Percentiles rank a stretch among this genome's conserved stretches.
phyloP scores from a whole-genome alignment of 2,329 filamentous ascomycete genomes.

The Aspergillus melleus region DNA sequence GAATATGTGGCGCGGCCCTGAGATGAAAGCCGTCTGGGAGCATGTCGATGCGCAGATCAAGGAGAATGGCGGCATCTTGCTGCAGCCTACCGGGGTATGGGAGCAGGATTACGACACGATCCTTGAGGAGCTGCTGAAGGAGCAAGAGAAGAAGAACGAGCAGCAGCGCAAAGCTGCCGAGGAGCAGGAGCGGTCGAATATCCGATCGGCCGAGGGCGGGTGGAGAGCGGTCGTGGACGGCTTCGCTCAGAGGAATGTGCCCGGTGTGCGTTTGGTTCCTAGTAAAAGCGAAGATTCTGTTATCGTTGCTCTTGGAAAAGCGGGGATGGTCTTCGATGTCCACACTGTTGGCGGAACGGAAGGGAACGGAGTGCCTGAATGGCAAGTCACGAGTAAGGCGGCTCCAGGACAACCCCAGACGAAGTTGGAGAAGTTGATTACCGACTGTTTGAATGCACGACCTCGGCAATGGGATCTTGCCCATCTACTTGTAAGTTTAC shows the following conservation, averaged over 20 bases:
- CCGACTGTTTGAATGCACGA: slow-evolving; percentile 36
- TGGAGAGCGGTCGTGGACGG: slow-evolving; percentile 36
- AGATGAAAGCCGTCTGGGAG: slow-evolving; percentile 42
- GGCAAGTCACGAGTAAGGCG: slow-evolving; percentile 34
- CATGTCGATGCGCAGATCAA: slow-evolving; percentile 36
- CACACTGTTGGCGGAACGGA: slow-evolving; percentile 22
- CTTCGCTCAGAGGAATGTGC: slow-evolving; percentile 27
- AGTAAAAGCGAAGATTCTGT: slow-evolving; percentile 26
- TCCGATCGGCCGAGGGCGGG: slow-evolving; percentile 28
- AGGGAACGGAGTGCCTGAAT: slow-evolving; percentile 26
- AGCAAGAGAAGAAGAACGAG: slow-evolving; percentile 30
- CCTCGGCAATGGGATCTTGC: slow-evolving; percentile 40
- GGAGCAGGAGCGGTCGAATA: slow-evolving; percentile 29
- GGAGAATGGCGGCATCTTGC: slow-evolving; percentile 37
- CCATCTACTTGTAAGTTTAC: slow-evolving; percentile 38
- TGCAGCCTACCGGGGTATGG: slow-evolving; percentile 42
- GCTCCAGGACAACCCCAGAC: slow-evolving; percentile 25
- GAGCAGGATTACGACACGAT: slow-evolving; percentile 41
- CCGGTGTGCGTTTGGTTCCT: slow-evolving; percentile 31
- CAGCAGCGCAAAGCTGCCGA: slow-evolving; percentile 27
- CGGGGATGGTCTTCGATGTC: slow-evolving; percentile 37
- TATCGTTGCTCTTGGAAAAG: slow-evolving; percentile 30
- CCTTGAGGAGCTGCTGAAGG: slow-evolving; percentile 30
- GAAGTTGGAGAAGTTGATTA: slow-evolving; percentile 36
- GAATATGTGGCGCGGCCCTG: slow-evolving; percentile 40